Percentiles rank a stretch among this genome's conserved stretches.
Conservation (phyloP, 768 basidiomycete genomes). For the Amyloporia xantha region DNA sequence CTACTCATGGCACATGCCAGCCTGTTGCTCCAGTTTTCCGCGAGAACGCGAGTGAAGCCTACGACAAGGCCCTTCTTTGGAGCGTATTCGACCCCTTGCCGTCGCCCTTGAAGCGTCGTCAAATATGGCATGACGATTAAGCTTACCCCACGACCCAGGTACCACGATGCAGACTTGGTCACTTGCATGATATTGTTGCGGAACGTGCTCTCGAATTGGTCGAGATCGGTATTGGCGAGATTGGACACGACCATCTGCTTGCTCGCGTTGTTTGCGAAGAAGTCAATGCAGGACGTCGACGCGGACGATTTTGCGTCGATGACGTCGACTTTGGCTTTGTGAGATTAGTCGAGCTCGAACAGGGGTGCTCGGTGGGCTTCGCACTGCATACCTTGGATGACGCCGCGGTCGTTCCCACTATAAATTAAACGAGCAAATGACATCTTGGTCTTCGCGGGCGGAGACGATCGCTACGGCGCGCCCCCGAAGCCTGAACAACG, state of each 20-base stretch:
- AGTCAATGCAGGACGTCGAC: slow-evolving; percentile 42
- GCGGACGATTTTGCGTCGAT: slow-evolving; percentile 40
- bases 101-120: slow-evolving; percentile 43
- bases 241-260: slow-evolving; percentile 41
- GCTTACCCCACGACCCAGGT: slow-evolving; percentile 48
- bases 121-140: slow-evolving; percentile 62
- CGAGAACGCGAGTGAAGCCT: no score
- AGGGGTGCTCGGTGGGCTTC: slow-evolving; percentile 30
- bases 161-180: slow-evolving; percentile 50
- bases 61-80: no score
- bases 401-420: slow-evolving; percentile 45
- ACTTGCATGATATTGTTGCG: slow-evolving; percentile 49
- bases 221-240: slow-evolving; percentile 43
- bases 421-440: no score
- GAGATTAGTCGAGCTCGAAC: slow-evolving; percentile 40
- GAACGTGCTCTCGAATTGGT: slow-evolving; percentile 49
- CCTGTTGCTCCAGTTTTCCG: no score
- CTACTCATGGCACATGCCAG: no score
- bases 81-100: no score
- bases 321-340: slow-evolving; percentile 27
- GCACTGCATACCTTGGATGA: slow-evolving; percentile 40
- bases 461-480: slow-evolving; percentile 42
- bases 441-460: slow-evolving; percentile 48
- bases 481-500: slow-evolving; percentile 35
- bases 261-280: slow-evolving; percentile 58